Evolutionary conservation across 1,284 basidiomycete species (phyloP).

Genomic region (Xerocomus alliaceus): DNA sequence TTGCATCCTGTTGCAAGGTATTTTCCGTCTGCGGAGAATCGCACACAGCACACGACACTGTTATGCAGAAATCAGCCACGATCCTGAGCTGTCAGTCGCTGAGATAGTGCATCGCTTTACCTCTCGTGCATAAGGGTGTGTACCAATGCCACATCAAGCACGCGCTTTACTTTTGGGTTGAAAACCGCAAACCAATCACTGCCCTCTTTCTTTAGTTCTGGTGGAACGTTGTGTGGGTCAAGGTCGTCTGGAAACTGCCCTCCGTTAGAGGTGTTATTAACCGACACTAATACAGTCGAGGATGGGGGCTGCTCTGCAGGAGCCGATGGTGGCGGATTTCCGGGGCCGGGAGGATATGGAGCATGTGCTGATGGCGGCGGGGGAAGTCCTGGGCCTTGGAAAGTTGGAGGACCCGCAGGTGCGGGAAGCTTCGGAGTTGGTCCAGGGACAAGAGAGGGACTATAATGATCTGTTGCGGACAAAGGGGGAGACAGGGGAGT

Average conservation of each 20-base stretch:
- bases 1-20: conserved; percentile 83
- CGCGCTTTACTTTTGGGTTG: conserved; percentile 84
- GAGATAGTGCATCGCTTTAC: conserved; percentile 50
- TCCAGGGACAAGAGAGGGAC: conserved; percentile 43
- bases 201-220: conserved; percentile 79
- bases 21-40: conserved; percentile 83
- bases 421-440: conserved; percentile 44
- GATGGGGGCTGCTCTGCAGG: conserved; percentile 34
- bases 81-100: background rate
- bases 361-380: conserved; percentile 44
- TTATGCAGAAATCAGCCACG: conserved; percentile 13
- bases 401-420: conserved; percentile 40
- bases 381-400: conserved; percentile 47
- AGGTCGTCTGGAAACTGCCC: conserved; percentile 54
- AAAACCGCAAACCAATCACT: conserved; percentile 95
- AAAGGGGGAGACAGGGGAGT: conserved; percentile 8
- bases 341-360: conserved; percentile 44
- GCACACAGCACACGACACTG: conserved; percentile 83
- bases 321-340: conserved; percentile 40
- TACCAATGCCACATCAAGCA: conserved; percentile 86
- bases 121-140: conserved; percentile 95
- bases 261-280: conserved; percentile 38
- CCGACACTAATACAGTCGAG: conserved; percentile 34
- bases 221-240: conserved; percentile 54
- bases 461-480: conserved; percentile 41